Percentiles rank a stretch among this genome's conserved stretches.
phyloP scores from a whole-genome alignment of 192 early-diverging fungal genomes.

The Podila epicladia region DNA sequence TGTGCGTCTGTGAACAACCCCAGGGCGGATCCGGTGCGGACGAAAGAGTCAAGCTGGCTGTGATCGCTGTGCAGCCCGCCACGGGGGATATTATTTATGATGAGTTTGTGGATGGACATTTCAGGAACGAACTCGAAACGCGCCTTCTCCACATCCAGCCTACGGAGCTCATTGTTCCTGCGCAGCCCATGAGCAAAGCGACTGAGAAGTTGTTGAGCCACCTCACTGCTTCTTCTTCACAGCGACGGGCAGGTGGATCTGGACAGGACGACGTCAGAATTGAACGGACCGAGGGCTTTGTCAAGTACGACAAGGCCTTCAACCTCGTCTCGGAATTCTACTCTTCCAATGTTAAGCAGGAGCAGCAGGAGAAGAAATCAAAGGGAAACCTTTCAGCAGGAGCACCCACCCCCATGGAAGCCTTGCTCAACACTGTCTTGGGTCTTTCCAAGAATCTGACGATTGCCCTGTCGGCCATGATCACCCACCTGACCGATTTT shows the following conservation, averaged over 20 bases:
- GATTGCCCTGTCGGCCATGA: conserved; percentile 59
- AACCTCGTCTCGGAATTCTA: conserved; percentile 58
- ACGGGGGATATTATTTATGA: conserved; percentile 82
- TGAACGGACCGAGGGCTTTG: conserved; percentile 60
- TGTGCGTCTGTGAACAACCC: conserved; percentile 59
- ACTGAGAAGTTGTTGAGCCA: conserved; percentile 65
- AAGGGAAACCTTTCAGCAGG: not conserved
- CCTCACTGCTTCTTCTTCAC: conserved; percentile 27
- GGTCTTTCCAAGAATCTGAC: conserved; percentile 32
- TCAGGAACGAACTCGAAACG: conserved; percentile 75
- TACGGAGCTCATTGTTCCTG: conserved; percentile 71
- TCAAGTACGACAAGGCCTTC: conserved; percentile 58
- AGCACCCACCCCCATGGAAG: conserved; percentile 24
- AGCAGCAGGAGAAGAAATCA: not conserved
- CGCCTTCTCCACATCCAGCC: conserved; percentile 73
- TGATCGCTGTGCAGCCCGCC: conserved; percentile 69
- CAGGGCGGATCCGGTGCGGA: conserved; percentile 53
- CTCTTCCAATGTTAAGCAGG: conserved; percentile 26
- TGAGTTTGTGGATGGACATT: conserved; percentile 68
- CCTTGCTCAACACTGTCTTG: conserved; percentile 31
- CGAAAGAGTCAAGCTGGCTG: conserved; percentile 56
- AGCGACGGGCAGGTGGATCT: not conserved
- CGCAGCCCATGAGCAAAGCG: conserved; percentile 55
- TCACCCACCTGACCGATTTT: conserved; percentile 73
- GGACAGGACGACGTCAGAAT: conserved; percentile 59